Evolutionary conservation across 140 eudicot genomes (phyloP), one percentile per base, ranked within the genome.

Genomic region (Ambrosia hybrid): DNA sequence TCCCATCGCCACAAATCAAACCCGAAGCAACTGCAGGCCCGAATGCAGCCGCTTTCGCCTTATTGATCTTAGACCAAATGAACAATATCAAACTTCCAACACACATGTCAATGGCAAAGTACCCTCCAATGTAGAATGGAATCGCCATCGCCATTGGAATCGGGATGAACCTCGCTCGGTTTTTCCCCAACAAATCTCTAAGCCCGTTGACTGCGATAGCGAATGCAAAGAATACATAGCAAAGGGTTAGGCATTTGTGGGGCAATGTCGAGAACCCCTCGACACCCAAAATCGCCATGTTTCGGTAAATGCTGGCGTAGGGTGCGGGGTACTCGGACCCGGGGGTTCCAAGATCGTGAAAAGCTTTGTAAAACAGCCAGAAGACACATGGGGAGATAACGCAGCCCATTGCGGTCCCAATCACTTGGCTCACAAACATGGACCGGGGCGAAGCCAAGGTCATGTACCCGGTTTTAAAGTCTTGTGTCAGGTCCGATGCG

Each of bases 81-180:
- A 82, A 93, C 45, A 93, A 57, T 9, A 90, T 90, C 85, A 93
- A 82, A 73, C 97, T 87, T 12, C 98, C 98, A 4, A 90, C 77
- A 46, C 98, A 93, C 97, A 93, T 93, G 15, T 93, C 98, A 57
- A 92, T 89, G 1, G 98, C 71, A 53, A 93, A 90, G 71, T 93
- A 90, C 0, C 77, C 85, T 15, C 98, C 97, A 12, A 93, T 67
- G 69, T 82, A 90, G 78, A 93, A 93, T 12, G 97, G 97, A 15
- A 90, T 88, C 9, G 96, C 98, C 98, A 93, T 90, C 3, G 97
- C 98, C 98, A 93, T 93, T 0, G 98, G 98, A 30, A 93, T 78
- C 57, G 96, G 98, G 58, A 93, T 93, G 61, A 73, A 93, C 79
- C 57, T 57, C 8, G 88, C 86, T 39, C 73, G 49, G 0, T 76